Evolutionary conservation across 768 basidiomycete species (phyloP).

Genomic region (Ramaria sp.): DNA sequence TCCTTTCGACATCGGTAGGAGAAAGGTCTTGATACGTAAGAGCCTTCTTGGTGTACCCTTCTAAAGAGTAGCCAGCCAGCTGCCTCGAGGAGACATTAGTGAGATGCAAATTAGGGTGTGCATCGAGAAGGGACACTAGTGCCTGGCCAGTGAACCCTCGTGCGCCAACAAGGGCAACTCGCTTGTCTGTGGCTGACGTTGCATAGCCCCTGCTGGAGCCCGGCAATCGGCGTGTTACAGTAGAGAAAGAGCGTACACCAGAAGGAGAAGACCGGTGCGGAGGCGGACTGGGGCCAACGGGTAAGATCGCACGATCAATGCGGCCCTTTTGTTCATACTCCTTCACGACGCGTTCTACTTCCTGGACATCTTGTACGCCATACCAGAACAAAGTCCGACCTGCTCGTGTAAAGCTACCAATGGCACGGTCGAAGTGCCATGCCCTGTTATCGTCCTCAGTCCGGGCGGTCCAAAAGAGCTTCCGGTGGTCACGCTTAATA

Average conservation of each 20-base stretch:
- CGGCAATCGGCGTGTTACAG: conserved; percentile 37
- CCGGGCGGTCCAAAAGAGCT: conserved; percentile 96
- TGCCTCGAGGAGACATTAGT: conserved; percentile 97
- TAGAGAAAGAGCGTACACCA: conserved; percentile 49
- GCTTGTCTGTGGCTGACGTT: conserved; percentile 60
- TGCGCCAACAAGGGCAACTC: conserved; percentile 90
- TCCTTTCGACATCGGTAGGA: conserved; percentile 63
- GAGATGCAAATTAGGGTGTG: conserved; percentile 82
- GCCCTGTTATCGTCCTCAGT: conserved; percentile 93
- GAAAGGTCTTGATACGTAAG: conserved; percentile 78
- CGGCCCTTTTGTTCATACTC: conserved; percentile 59
- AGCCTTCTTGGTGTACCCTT: conserved; percentile 67
- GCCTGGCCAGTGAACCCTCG: conserved; percentile 94
- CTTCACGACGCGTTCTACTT: conserved; percentile 81
- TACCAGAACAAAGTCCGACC: conserved; percentile 98
- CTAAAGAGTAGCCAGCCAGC: conserved; percentile 70
- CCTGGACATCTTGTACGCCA: conserved; percentile 81
- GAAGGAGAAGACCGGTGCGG: conserved; percentile 32
- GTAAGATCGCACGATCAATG: conserved; percentile 83
- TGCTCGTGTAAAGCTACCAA: conserved; percentile 92
- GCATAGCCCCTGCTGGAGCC: conserved; percentile 68
- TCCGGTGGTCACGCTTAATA: conserved; percentile 90
- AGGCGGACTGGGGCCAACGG: conserved; percentile 66
- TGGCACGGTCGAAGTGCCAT: conserved; percentile 98
- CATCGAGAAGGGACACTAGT: conserved; percentile 73